Evolutionary conservation across 371 early-diverging fungal genomes (phyloP), one percentile per base, ranked within the genome.

Genomic region (Apophysomyces trapeziformis): DNA sequence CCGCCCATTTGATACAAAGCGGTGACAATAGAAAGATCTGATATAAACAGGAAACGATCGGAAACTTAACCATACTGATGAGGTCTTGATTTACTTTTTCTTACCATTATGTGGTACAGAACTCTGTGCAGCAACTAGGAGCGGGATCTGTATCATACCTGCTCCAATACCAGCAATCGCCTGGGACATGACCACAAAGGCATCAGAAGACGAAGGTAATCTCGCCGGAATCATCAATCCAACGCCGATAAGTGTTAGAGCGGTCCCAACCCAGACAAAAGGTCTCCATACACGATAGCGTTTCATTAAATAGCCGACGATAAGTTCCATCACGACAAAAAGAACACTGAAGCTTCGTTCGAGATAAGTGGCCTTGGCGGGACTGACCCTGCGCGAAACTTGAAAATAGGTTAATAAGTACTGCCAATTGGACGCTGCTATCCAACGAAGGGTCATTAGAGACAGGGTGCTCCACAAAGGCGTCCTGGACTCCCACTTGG

Each of bases 221-320:
- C 82, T 74, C 38, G 82, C 74, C 54, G 79, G 79, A 38, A 82
- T 79, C 77, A 79, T 82, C 11, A 78, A 65, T 38, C 76, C 76
- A 36, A 76, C 67, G 58, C 77, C 77, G 4, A 74, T 44, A 3
- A 82, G 67, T 41, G 90, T 21, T 5, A 90, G 56, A 6, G 89
- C 89, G 3, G 92, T 70, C 2, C 72, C 91, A 54, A 84, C 73
- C 90, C 91, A 73, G 0, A 75, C 69, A 47, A 91, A 65, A 60
- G 77, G 67, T 50, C 72, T 63, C 65, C 71, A 76, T 1, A 86
- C 77, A 14, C 84, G 84, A 36, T 74, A 72, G 0, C 69, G 68
- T 46, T 68, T 75, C 74, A 82, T 78, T 26, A 78, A 43, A 36
- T 67, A 74, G 6, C 79, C 82, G 9, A 70, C 70, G 13, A 72